Base-by-base conservation (phyloP, 2,329 filamentous ascomycete genomes). In the Dactylonectria macrodidyma region DNA sequence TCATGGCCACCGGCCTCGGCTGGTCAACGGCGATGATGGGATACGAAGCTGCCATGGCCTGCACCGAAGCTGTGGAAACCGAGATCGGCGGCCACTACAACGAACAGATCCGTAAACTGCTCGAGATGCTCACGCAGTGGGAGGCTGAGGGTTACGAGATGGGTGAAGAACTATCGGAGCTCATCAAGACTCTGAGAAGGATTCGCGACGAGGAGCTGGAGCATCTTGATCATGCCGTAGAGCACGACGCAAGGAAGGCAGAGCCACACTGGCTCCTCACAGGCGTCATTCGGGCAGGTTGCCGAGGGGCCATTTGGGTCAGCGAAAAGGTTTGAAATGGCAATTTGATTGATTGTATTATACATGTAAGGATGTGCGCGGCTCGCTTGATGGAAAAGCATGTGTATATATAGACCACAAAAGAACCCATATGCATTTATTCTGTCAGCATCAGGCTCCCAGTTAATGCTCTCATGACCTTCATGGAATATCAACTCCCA, bases 11-110 rank as follows among this genome's bases (percentile, higher is more conserved):
- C 0, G 89, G 92, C 0, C 83, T 99, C 8, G 96, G 96, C 19
- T 98, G 96, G 95, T 88, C 89, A 5, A 99, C 96, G 0, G 96
- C 93, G 0, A 83, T 96, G 48, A 88, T 99, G 87, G 95, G 96
- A 1, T 89, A 94, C 56, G 95, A 98, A 82, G 95, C 95, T 2
- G 95, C 96, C 41, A 99, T 99, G 96, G 96, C 96, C 12, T 99
- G 96, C 80, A 98, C 96, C 1, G 96, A 99, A 82, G 96, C 96
- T 1, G 95, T 99, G 1, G 96, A 99, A 86, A 99, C 95, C 7
- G 96, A 98, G 84, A 99, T 99, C 70, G 96, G 96, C 2, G 90
- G 90, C 33, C 96, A 99, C 83, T 99, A 99, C 81, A 98, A 98
- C 79, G 90, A 91, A 71, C 96, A 99, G 83, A 94, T 99, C 48